Evolutionary conservation across 371 early-diverging fungal genomes (phyloP).

Genomic region (Haplosporangium sp.): DNA sequence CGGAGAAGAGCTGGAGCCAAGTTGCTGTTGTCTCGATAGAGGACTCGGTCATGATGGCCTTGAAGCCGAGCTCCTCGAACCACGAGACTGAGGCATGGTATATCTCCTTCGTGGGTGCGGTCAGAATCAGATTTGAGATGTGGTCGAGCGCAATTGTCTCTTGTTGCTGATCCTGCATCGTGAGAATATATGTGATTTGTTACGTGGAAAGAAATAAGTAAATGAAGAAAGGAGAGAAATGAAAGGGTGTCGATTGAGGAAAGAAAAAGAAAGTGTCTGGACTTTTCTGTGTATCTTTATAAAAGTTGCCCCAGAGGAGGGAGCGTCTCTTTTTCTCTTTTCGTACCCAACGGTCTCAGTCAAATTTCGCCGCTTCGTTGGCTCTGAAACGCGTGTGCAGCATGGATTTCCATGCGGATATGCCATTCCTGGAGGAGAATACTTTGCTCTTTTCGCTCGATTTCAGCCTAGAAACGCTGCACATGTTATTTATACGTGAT

Average conservation of each 20-base stretch:
- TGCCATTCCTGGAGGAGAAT: too few species aligned
- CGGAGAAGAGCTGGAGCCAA: constrained; percentile 50
- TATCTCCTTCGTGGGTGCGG: constrained; percentile 37
- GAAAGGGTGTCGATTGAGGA: background rate
- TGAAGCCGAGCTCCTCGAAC: constrained; percentile 50
- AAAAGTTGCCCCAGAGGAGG: background rate
- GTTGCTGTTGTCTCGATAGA: constrained; percentile 35
- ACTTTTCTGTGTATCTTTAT: too few species aligned
- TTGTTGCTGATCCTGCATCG: constrained; percentile 18
- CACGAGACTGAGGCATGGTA: constrained; percentile 46
- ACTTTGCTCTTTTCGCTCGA: too few species aligned
- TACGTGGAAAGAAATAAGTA: background rate
- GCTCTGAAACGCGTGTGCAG: too few species aligned
- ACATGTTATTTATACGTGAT: too few species aligned
- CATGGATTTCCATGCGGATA: too few species aligned
- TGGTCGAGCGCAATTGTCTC: constrained; percentile 35
- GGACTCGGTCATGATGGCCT: constrained; percentile 53
- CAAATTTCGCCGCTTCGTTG: too few species aligned
- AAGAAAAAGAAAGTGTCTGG: background rate
- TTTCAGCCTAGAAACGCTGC: too few species aligned
- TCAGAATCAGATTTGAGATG: constrained; percentile 41
- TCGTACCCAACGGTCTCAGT: too few species aligned
- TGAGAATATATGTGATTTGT: constrained; percentile 9
- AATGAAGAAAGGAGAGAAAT: background rate
- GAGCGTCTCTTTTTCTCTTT: background rate